phyloP scores from a whole-genome alignment of 495 filamentous ascomycete genomes.

The Podospora anserina region DNA sequence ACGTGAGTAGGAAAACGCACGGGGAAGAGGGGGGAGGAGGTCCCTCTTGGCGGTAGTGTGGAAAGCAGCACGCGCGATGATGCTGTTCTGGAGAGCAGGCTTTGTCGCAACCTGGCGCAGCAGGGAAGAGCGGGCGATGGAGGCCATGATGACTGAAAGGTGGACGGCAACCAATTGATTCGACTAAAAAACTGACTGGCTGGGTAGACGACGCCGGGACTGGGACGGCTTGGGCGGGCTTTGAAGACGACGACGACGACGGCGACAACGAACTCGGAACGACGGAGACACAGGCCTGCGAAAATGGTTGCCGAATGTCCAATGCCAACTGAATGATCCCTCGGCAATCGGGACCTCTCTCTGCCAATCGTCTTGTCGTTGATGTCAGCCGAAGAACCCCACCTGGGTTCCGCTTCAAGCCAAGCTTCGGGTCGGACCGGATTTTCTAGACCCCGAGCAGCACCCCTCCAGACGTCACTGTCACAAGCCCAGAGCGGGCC shows the following conservation, averaged over 20 bases:
- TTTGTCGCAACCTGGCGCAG: constrained; percentile 45
- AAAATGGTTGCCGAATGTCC: constrained; percentile 26
- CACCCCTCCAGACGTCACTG: constrained; percentile 1
- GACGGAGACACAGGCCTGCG: constrained; percentile 11
- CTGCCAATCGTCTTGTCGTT: constrained; percentile 26
- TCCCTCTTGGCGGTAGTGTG: constrained; percentile 64
- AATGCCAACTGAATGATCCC: constrained; percentile 22
- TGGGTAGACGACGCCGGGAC: constrained; percentile 9
- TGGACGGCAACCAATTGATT: constrained; percentile 28
- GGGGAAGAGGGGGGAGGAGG: constrained; percentile 55
- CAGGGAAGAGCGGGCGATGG: constrained; percentile 52
- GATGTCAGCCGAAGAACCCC: constrained; percentile 31
- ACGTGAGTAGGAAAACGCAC: constrained; percentile 21
- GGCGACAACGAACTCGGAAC: constrained; percentile 11
- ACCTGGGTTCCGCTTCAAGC: constrained; percentile 1
- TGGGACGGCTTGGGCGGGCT: constrained; percentile 5
- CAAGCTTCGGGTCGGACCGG: constrained; percentile 13
- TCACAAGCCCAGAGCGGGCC: neutral
- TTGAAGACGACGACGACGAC: constrained; percentile 18
- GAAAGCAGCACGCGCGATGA: constrained; percentile 56
- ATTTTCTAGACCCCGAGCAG: neutral
- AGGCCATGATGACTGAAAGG: constrained; percentile 45
- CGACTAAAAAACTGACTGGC: constrained; percentile 12
- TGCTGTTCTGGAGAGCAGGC: constrained; percentile 27
- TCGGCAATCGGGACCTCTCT: constrained; percentile 32